These are phyloP conservation scores for Alternaria viburni DNA, from an alignment of 2,329 filamentous ascomycete species.

Conservation along the genomic window DNA sequence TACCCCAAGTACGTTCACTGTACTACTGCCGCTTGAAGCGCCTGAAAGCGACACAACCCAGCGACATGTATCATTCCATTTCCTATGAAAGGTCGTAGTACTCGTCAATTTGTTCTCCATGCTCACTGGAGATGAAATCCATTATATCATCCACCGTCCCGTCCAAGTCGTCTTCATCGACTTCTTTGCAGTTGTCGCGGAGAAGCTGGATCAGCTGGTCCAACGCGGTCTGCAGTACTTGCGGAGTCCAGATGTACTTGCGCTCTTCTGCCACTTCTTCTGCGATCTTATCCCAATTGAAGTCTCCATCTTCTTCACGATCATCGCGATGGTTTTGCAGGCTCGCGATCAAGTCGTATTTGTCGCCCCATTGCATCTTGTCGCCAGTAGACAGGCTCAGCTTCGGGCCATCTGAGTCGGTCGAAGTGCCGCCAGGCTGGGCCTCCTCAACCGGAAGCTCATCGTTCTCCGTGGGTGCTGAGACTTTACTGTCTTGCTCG, in stretches of 20 bases:
- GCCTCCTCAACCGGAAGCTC: not conserved
- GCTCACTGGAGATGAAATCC: slow-evolving; percentile 18
- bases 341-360: slow-evolving; percentile 49
- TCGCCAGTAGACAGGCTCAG: slow-evolving; percentile 16
- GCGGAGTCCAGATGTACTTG: slow-evolving; percentile 21
- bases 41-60: not conserved
- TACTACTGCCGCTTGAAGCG: not conserved
- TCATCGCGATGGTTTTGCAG: slow-evolving; percentile 26
- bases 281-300: slow-evolving; percentile 39
- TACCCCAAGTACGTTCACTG: not conserved
- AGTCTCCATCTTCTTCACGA: slow-evolving; percentile 35
- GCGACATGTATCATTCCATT: not conserved
- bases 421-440: not conserved
- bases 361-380: slow-evolving; percentile 51
- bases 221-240: slow-evolving; percentile 28
- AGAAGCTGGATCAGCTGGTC: slow-evolving; percentile 21
- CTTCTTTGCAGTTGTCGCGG: slow-evolving; percentile 4
- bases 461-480: not conserved
- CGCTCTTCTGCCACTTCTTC: not conserved
- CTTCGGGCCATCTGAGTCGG: not conserved
- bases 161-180: slow-evolving; percentile 4
- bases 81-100: slow-evolving; percentile 14
- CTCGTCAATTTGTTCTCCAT: slow-evolving; percentile 17
- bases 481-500: not conserved
- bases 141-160: slow-evolving; percentile 29